Evolutionary conservation across 352 stramenopile species (phyloP), one percentile per base, ranked within the genome.

Genomic region (Phytopythium cucurbitacearum): DNA sequence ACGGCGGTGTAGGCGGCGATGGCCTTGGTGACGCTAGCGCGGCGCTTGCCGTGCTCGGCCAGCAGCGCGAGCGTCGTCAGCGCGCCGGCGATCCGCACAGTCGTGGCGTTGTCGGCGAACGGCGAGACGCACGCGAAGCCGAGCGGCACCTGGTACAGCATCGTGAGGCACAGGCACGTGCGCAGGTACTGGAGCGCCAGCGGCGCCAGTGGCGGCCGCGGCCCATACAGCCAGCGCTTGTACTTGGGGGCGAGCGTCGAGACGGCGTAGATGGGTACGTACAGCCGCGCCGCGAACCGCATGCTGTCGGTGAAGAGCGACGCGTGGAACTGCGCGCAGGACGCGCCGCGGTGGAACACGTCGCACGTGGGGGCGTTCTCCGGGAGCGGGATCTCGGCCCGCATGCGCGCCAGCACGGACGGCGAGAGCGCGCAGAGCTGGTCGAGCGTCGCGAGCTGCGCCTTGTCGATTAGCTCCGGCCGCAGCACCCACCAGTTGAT

Each of bases 401-500:
- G 79, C 76, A 89, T 89, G 48, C 73, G 71, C 13, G 45, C 50
- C 15, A 82, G 42, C 4, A 80, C 61, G 38, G 35, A 53, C 8
- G 59, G 44, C 16, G 59, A 52, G 12, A 85, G 46, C 38, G 64
- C 65, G 28, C 66, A 83, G 49, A 85, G 68, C 21, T 71, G 59
- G 53, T 89, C 79, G 32, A 89, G 70, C 33, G 71, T 56, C 2
- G 56, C 56, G 37, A 87, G 48, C 46, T 87, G 76, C 1, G 74
- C 67, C 37, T 66, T 65, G 11, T 66, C 54, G 47, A 82, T 80
- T 21, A 80, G 45, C 10, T 85, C 64, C 38, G 62, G 71, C 15
- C 69, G 51, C 53, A 78, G 84, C 51, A 87, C 80, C 79, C 79
- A 89, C 48, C 65, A 73, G 62, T 87, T 63, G 39, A 89, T 83